Base-by-base conservation (phyloP, 2,329 filamentous ascomycete genomes). In the Thyridium curvatum region DNA sequence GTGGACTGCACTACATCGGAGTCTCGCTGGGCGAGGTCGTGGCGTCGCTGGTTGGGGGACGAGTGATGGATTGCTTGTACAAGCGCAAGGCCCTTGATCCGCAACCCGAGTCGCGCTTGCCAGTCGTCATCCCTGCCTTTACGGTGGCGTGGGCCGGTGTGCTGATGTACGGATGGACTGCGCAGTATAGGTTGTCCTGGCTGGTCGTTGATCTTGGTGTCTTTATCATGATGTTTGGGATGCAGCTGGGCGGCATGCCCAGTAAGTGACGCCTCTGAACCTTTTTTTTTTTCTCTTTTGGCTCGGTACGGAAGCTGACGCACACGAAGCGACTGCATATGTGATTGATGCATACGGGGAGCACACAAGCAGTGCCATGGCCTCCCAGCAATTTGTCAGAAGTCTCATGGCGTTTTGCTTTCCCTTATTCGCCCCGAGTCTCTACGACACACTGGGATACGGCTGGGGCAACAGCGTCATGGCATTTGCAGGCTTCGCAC, bases 371-470 rank as follows among this genome's bases (percentile, higher is more conserved):
- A 69, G 64, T 32, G 71, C 71, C 0, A 56, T 67, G 14, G 69
- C 69, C 2, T 71, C 71, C 1, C 45, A 54, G 26, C 68, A 68
- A 40, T 68, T 75, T 35, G 46, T 69, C 6, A 50, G 52, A 8
- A 72, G 64, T 8, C 47, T 75, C 35, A 55, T 60, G 2, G 71
- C 66, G 0, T 74, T 73, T 43, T 43, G 63, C 13, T 74, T 75
- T 33, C 71, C 72, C 0, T 45, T 75, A 0, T 72, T 74, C 43
- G 68, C 66, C 0, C 70, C 70, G 0, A 53, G 46, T 16, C 56
- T 67, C 46, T 66, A 64, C 32, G 28, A 46, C 4, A 41, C 38
- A 0, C 48, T 66, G 2, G 61, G 62, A 0, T 65, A 66, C 28
- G 62, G 62, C 3, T 64, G 59, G 58, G 38, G 38, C 2, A 34